These are phyloP conservation scores for Hansenula sp. DNA, from an alignment of 1,139 yeast species.

Conservation along the genomic window DNA sequence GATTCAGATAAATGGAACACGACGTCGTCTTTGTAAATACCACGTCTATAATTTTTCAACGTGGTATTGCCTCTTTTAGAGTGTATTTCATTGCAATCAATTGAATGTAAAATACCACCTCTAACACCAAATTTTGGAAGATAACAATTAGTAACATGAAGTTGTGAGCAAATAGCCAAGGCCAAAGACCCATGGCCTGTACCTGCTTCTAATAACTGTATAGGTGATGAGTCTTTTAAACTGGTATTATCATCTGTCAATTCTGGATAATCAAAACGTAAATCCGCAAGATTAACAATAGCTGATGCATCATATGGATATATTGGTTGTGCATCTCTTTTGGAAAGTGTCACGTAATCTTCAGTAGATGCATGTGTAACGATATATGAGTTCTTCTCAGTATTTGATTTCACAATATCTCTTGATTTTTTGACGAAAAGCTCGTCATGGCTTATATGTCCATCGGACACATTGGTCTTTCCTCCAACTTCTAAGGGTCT, in stretches of 20 bases:
- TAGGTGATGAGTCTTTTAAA: slow-evolving; percentile 20
- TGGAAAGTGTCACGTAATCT: slow-evolving; percentile 35
- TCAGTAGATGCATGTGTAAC: slow-evolving; percentile 38
- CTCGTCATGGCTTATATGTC: slow-evolving; percentile 30
- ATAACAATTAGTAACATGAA: slow-evolving; percentile 40
- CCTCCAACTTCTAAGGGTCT: slow-evolving; percentile 20
- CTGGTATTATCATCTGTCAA: slow-evolving; percentile 18
- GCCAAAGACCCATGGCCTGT: slow-evolving; percentile 50
- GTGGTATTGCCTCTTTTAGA: slow-evolving; percentile 35
- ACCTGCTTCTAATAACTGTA: slow-evolving; percentile 45
- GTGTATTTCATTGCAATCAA: slow-evolving; percentile 36
- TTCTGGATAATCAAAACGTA: slow-evolving; percentile 37
- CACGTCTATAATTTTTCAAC: slow-evolving; percentile 32
- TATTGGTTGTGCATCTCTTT: slow-evolving; percentile 44
- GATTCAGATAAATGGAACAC: slow-evolving; percentile 38
- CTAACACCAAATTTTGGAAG: slow-evolving; percentile 25
- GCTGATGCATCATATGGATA: slow-evolving; percentile 44
- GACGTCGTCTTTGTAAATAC: slow-evolving; percentile 37
- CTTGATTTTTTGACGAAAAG: slow-evolving; percentile 27
- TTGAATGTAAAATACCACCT: slow-evolving; percentile 41
- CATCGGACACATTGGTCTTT: slow-evolving; percentile 20
- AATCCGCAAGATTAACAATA: slow-evolving; percentile 40
- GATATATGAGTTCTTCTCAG: slow-evolving; percentile 26
- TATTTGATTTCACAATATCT: slow-evolving; percentile 13
- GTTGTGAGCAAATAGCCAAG: slow-evolving; percentile 35